phyloP scores from a whole-genome alignment of 106 monocot species.

The Platanthera zijinensis region DNA sequence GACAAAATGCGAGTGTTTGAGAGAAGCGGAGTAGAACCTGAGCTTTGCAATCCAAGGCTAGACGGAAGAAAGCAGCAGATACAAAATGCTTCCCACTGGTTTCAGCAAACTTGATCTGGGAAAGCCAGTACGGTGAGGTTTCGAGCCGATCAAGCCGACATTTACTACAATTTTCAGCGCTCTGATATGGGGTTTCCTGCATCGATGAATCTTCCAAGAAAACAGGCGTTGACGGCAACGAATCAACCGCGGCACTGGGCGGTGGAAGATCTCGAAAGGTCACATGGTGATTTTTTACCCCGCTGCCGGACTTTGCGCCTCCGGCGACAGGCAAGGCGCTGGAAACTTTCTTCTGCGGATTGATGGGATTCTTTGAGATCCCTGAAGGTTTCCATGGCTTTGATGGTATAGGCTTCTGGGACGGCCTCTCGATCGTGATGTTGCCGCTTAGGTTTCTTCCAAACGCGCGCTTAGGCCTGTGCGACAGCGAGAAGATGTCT shows the following conservation, averaged over 20 bases:
- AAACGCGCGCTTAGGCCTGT: slow-evolving; percentile 50
- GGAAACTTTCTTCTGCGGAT: background rate
- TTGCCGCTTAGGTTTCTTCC: slow-evolving; percentile 44
- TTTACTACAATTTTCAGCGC: slow-evolving; percentile 53
- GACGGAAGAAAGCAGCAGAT: slow-evolving; percentile 60
- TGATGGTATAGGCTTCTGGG: background rate
- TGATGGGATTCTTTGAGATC: slow-evolving; percentile 5
- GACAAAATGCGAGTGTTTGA: background rate
- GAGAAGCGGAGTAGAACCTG: slow-evolving; percentile 30
- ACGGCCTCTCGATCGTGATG: slow-evolving; percentile 27
- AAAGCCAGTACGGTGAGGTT: slow-evolving; percentile 54
- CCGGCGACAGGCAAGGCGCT: background rate
- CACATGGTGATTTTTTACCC: slow-evolving; percentile 19
- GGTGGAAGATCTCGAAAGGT: slow-evolving; percentile 16
- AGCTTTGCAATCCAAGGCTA: slow-evolving; percentile 64
- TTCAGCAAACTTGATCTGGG: slow-evolving; percentile 63
- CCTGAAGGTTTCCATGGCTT: slow-evolving; percentile 29
- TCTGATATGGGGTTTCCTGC: slow-evolving; percentile 44
- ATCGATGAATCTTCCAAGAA: background rate
- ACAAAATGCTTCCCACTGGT: slow-evolving; percentile 58
- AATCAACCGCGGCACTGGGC: background rate
- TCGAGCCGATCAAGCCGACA: slow-evolving; percentile 53
- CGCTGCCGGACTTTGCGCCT: background rate
- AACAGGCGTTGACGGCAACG: slow-evolving; percentile 34
- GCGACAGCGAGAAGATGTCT: background rate